A percentile compares a stretch with the other conserved stretches of the same genome.
Conservation (phyloP, 2,329 filamentous ascomycete species). For the Beauveria rudraprayagi region DNA sequence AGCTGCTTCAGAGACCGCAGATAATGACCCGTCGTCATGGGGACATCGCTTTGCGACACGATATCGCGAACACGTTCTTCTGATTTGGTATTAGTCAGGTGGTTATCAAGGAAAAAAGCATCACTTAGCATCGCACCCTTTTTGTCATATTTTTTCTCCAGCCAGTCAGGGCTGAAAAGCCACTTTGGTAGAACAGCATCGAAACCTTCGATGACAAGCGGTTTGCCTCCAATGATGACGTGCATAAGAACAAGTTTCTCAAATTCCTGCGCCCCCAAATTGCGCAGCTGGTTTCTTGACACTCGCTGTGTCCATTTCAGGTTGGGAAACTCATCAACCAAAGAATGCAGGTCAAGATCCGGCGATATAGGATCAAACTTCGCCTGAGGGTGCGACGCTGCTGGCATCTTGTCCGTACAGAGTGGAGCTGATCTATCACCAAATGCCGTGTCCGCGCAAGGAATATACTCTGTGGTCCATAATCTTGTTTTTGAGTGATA, state of each 20-base stretch:
- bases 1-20: constrained; percentile 78
- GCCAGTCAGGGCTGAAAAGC: constrained; percentile 75
- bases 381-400: constrained; percentile 66
- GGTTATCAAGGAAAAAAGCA: background rate
- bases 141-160: constrained; percentile 68
- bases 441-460: background rate
- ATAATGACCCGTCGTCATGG: constrained; percentile 85
- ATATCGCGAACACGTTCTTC: constrained; percentile 83
- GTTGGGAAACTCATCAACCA: constrained; percentile 73
- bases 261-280: constrained; percentile 69
- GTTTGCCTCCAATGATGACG: constrained; percentile 77
- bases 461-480: background rate
- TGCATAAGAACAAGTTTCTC: constrained; percentile 78
- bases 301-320: constrained; percentile 83
- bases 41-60: constrained; percentile 61
- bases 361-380: constrained; percentile 89
- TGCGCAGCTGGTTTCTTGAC: constrained; percentile 67
- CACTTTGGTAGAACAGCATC: constrained; percentile 64
- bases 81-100: constrained; percentile 28
- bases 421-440: background rate
- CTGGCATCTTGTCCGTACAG: constrained; percentile 54
- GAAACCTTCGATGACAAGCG: constrained; percentile 86
- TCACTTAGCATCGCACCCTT: constrained; percentile 52
- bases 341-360: constrained; percentile 64
- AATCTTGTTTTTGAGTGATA: background rate